Base-by-base conservation (phyloP, 176 grass and related monocot genomes). In the Phragmites australis region DNA sequence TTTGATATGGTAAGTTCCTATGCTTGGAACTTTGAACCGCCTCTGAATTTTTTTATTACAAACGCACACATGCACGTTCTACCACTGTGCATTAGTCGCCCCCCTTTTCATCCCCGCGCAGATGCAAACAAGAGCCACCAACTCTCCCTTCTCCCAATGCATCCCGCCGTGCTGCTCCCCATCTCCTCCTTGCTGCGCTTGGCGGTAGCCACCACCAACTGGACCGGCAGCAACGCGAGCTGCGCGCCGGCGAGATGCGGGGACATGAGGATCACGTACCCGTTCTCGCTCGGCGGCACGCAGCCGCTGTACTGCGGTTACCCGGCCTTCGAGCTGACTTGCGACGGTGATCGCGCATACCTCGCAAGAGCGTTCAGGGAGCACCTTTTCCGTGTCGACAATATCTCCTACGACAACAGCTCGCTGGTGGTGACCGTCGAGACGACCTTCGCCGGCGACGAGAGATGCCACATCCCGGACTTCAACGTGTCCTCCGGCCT, bases 221-320 rank as follows among this genome's bases (percentile, higher is more conserved):
- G 34, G 34, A 8, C 1, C 59, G 6, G 2, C 70, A 16, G 6
- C 71, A 23, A 39, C 55, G 2, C 3, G 17, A 74, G 13, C 16
- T 85, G 84, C 32, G 1, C 12, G 49, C 44, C n/a, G 34, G 32
- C 9, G 59, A 16, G 1, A 56, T 93, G 87, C 47, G 84, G 91
- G 54, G 45, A 37, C 51, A 18, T 68, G 59, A 58, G 2, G 52
- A 73, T 93, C 50, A 39, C 3, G 10, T 91, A 80, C 61, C 92
- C 92, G 16, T 94, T 91, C 92, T 87, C 65, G 66, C 59, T 91
- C 83, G 1, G 0, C 27, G 68, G 31, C 1, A 19, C 6, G 29
- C 83, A 91, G 51, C 86, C 76, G 16, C 13, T 1, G 0, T 64
- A 75, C 18, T 90, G 88, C 21, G 84, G 88, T 9, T 65, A 53